These are phyloP conservation scores for Alternaria sp. DNA, from an alignment of 2,329 filamentous ascomycete genomes.

Conservation along the genomic window DNA sequence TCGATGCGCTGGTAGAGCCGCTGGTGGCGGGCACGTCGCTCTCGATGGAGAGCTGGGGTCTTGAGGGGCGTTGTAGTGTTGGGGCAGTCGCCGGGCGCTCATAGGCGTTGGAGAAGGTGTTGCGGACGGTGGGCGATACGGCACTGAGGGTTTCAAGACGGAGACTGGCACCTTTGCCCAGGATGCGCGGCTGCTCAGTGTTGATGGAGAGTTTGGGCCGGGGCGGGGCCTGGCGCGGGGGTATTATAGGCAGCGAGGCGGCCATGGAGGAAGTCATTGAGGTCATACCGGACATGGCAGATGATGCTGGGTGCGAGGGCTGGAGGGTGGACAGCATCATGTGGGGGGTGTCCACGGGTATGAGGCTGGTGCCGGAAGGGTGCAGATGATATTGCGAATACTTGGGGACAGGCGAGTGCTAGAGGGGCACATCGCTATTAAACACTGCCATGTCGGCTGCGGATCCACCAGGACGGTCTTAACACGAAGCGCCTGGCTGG, in stretches of 20 bases:
- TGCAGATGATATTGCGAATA: slow-evolving; percentile 11
- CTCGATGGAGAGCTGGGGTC: slow-evolving; percentile 43
- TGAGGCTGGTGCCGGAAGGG: neutral
- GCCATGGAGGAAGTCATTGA: slow-evolving; percentile 44
- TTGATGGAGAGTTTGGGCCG: slow-evolving; percentile 68
- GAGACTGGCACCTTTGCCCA: slow-evolving; percentile 61
- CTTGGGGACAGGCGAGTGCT: neutral
- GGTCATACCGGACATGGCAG: slow-evolving; percentile 48
- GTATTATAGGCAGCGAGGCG: slow-evolving; percentile 55
- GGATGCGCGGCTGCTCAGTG: slow-evolving; percentile 58
- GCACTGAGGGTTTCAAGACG: slow-evolving; percentile 61
- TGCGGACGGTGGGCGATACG: slow-evolving; percentile 66
- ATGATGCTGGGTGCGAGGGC: slow-evolving; percentile 38
- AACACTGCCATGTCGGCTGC: neutral
- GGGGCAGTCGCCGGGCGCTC: slow-evolving; percentile 49
- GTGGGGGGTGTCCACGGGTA: slow-evolving; percentile 16
- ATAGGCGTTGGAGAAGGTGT: slow-evolving; percentile 68
- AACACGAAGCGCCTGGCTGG: slow-evolving; percentile 16
- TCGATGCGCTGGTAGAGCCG: slow-evolving; percentile 28
- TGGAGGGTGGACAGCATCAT: slow-evolving; percentile 47
- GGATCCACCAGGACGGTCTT: neutral
- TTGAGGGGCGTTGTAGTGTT: slow-evolving; percentile 31
- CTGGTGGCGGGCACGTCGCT: slow-evolving; percentile 29
- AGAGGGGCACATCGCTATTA: slow-evolving; percentile 11
- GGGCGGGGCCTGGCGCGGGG: slow-evolving; percentile 40